A percentile compares a stretch with the other conserved stretches of the same genome.
Conservation (phyloP, 2,329 filamentous ascomycete genomes). For the Cercospora zeina region DNA sequence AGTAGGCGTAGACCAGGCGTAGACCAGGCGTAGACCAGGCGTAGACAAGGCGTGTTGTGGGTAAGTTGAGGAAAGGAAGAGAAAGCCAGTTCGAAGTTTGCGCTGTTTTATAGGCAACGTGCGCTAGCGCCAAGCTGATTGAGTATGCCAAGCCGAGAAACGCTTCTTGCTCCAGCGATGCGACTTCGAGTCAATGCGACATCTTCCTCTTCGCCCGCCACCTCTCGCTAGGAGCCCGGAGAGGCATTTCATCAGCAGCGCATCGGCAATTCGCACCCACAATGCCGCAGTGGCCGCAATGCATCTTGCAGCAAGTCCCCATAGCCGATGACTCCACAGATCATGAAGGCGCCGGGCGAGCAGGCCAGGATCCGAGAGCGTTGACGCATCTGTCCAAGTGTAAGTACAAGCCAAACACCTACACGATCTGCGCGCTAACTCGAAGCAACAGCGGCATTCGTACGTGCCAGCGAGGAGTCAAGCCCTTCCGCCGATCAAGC, state of each 20-base stretch:
- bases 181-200: neutral
- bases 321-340: neutral
- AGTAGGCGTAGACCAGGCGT: too few species aligned
- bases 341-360: neutral
- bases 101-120: neutral
- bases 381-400: neutral
- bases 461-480: too few species aligned
- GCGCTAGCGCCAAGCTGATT: neutral
- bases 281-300: neutral
- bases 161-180: too few species aligned
- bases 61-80: conserved; percentile 2
- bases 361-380: neutral
- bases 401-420: neutral
- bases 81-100: neutral
- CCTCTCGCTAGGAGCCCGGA: neutral
- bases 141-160: neutral
- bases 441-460: too few species aligned
- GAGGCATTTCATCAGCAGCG: neutral
- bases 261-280: neutral
- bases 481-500: too few species aligned
- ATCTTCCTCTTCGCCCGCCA: neutral
- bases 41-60: conserved; percentile 2
- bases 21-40: conserved; percentile 2
- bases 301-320: too few species aligned
- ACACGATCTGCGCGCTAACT: too few species aligned